Conservation (phyloP, 2,329 filamentous ascomycete genomes). For the Cercospora sp. region DNA sequence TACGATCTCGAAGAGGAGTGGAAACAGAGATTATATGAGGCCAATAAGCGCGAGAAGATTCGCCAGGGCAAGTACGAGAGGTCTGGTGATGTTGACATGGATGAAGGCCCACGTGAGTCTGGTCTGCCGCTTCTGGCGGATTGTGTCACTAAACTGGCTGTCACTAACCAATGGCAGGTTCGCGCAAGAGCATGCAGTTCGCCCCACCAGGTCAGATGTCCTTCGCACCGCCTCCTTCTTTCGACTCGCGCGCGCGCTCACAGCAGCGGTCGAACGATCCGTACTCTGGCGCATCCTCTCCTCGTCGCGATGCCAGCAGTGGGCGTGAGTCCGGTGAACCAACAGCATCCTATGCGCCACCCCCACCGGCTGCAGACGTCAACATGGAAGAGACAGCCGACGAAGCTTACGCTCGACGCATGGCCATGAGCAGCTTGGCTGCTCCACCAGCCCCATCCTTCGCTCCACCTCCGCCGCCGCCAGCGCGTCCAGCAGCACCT, state of each 20-base stretch:
- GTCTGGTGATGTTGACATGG: constrained; percentile 35
- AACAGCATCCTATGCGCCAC: constrained; percentile 48
- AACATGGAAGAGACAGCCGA: constrained; percentile 65
- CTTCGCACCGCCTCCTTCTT: constrained; percentile 29
- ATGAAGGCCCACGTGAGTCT: constrained; percentile 35
- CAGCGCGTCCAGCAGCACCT: background rate
- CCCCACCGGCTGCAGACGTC: constrained; percentile 32
- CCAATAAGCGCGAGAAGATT: constrained; percentile 54
- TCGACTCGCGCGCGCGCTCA: constrained; percentile 10
- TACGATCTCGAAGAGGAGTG: constrained; percentile 75
- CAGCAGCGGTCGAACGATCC: constrained; percentile 5
- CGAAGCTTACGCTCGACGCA: constrained; percentile 66
- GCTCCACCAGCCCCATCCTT: constrained; percentile 28
- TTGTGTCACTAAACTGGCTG: constrained; percentile 10
- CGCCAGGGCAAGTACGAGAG: constrained; percentile 52
- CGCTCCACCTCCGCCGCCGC: constrained; percentile 23
- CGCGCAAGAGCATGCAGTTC: constrained; percentile 42
- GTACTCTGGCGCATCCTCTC: constrained; percentile 17
- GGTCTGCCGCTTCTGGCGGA: background rate
- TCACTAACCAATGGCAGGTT: constrained; percentile 19
- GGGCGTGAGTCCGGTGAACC: background rate
- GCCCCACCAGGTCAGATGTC: constrained; percentile 44
- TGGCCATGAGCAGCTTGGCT: constrained; percentile 54
- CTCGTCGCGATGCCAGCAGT: constrained; percentile 1
- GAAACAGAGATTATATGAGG: constrained; percentile 77